phyloP scores from a whole-genome alignment of 2,329 filamentous ascomycete species.

The Calonectria pseudoreteaudii region DNA sequence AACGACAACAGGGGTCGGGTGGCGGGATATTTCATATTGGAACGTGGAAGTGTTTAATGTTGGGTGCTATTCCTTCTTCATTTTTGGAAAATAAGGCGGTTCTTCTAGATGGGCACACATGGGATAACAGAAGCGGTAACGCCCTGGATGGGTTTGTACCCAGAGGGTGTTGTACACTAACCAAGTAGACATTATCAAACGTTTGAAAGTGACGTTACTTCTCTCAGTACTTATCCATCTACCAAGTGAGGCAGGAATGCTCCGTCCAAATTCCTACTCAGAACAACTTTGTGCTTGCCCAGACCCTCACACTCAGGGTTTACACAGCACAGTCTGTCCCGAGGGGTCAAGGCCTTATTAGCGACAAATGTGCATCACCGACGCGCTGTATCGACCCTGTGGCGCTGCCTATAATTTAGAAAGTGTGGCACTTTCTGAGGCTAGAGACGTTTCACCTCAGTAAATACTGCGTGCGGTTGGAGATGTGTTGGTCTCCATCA shows the following conservation, averaged over 20 bases:
- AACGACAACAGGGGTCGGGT: conserved; percentile 14
- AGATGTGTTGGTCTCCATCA: neutral
- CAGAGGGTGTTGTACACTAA: conserved; percentile 12
- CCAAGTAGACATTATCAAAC: conserved; percentile 1
- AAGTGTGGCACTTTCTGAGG: too few species aligned
- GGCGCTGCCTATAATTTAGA: neutral
- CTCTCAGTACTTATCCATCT: neutral
- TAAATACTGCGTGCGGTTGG: neutral
- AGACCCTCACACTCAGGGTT: neutral
- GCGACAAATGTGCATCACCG: neutral
- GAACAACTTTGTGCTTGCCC: neutral
- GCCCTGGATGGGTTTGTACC: neutral
- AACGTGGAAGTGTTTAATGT: conserved; percentile 7
- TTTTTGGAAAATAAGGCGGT: conserved; percentile 6
- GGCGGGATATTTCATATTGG: conserved; percentile 1
- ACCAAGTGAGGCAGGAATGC: neutral
- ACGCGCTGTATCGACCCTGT: neutral
- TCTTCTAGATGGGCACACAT: conserved; percentile 18
- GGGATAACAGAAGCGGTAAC: neutral
- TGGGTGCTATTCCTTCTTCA: neutral
- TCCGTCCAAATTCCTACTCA: neutral
- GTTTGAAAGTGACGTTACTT: neutral
- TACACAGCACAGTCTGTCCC: neutral
- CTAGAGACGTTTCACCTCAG: neutral
- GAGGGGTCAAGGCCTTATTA: neutral